Percentiles rank a stretch among this genome's conserved stretches.
Evolutionary conservation across 1,284 basidiomycete species (phyloP).

Genomic region (Cryptococcus hybrid): DNA sequence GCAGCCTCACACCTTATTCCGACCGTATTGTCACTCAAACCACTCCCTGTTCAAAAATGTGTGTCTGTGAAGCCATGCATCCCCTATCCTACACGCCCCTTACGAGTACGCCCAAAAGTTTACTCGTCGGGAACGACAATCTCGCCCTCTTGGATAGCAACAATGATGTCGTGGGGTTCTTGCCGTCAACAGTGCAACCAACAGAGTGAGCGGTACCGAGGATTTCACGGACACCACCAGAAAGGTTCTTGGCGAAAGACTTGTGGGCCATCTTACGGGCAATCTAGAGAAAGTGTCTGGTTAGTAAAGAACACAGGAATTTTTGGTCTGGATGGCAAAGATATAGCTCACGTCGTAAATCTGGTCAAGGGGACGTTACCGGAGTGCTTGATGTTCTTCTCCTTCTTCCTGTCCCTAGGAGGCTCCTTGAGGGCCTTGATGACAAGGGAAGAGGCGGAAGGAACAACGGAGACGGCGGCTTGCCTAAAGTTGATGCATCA

Average conservation of each 20-base stretch:
- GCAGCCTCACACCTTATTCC: too few species aligned
- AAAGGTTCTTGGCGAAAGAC: conserved; percentile 88
- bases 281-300: conserved; percentile 26
- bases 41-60: too few species aligned
- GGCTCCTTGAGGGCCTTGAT: conserved; percentile 99
- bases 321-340: neutral
- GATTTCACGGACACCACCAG: conserved; percentile 91
- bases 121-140: conserved; percentile 94
- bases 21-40: too few species aligned
- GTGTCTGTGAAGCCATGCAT: neutral
- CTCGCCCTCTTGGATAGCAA: conserved; percentile 92
- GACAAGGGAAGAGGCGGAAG: conserved; percentile 96
- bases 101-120: conserved; percentile 28
- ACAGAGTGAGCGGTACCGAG: conserved; percentile 87
- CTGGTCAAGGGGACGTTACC: conserved; percentile 94
- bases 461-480: conserved; percentile 94
- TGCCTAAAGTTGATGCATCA: conserved; percentile 53
- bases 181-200: conserved; percentile 95
- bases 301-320: neutral
- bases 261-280: conserved; percentile 91
- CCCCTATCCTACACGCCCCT: neutral
- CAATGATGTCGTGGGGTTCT: conserved; percentile 91
- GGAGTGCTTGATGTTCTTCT: conserved; percentile 99
- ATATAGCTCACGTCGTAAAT: conserved; percentile 67
- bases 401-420: conserved; percentile 99